phyloP scores from a whole-genome alignment of 768 basidiomycete species.

The Macrocybe gigantea region DNA sequence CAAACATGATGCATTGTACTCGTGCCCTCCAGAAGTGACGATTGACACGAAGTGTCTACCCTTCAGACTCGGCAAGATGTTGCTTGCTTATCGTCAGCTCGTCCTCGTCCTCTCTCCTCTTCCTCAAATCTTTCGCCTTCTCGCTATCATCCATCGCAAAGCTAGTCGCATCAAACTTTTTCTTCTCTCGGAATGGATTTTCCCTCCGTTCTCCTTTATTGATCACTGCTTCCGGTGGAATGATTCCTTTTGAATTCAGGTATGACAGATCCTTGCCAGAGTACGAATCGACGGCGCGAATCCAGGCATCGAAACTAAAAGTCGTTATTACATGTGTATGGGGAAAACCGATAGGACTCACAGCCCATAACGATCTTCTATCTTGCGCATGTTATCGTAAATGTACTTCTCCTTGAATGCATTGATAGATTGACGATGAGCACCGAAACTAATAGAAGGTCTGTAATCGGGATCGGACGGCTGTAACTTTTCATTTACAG shows the following conservation, averaged over 20 bases:
- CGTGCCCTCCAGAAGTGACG: neutral
- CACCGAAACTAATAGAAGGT: conserved; percentile 66
- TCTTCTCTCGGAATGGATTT: conserved; percentile 65
- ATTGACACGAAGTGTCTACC: conserved; percentile 19
- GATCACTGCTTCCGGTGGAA: conserved; percentile 67
- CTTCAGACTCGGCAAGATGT: conserved; percentile 48
- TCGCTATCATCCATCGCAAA: conserved; percentile 28
- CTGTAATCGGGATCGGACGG: conserved; percentile 57
- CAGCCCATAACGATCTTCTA: conserved; percentile 77
- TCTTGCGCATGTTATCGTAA: conserved; percentile 79
- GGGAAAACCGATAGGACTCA: conserved; percentile 31
- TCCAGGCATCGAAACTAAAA: conserved; percentile 78
- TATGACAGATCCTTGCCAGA: conserved; percentile 74
- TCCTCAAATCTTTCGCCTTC: conserved; percentile 21
- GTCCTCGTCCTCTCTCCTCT: conserved; percentile 26
- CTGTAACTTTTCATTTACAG: conserved; percentile 45
- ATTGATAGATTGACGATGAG: conserved; percentile 61
- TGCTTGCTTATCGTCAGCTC: conserved; percentile 32
- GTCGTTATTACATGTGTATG: neutral
- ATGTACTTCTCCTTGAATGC: conserved; percentile 83
- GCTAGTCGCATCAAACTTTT: conserved; percentile 59
- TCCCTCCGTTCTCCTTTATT: conserved; percentile 50
- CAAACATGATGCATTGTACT: conserved; percentile 38
- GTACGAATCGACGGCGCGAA: conserved; percentile 70
- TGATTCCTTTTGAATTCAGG: conserved; percentile 69